Base-by-base conservation (phyloP, 2,329 filamentous ascomycete genomes). In the Elsinoe australis region DNA sequence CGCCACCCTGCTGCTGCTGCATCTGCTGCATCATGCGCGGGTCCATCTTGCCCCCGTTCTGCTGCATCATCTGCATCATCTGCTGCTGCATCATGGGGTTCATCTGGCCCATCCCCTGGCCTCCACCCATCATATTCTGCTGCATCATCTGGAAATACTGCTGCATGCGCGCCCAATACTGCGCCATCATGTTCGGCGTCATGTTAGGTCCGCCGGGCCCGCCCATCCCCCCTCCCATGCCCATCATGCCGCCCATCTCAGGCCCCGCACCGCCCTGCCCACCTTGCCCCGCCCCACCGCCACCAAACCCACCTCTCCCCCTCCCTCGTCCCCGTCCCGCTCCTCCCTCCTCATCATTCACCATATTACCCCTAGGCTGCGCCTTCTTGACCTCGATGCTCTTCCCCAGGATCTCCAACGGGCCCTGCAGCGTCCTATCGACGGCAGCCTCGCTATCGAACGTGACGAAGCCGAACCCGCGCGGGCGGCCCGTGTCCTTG, bases 111-210 rank as follows among this genome's bases (percentile, higher is more conserved):
- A 90, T 90, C 17, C 69, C 70, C n/a, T n/a, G n/a, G 72, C 72
- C n/a, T 58, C 65, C 53, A 56, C 46, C 67, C 65, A 58, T 71
- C 67, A 54, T 64, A 59, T 92, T 84, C 60, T 90, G 86, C 67
- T 94, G 88, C 87, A 95, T 92, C 77, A 95, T 82, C 50, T 83
- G 75, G 66, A 95, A 94, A 68, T 94, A 95, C 64, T 95, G 87
- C 67, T 98, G 92, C 90, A 98, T 96, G 39, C 89, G 81, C 65
- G 95, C 87, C 80, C 92, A 94, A 69, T 96, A 95, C 65, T 95
- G 89, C 2, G 92, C 92, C 88, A 96, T 95, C 73, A 94, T 83
- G 61, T 95, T 88, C 0, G 90, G 90, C 15, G 86, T 94, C 85
- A 96, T 94, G 53, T 84, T 83, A 53, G 78, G 73, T 47, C 67